phyloP scores from a whole-genome alignment of 805 yeast species.

The Teunomyces gatunensis region DNA sequence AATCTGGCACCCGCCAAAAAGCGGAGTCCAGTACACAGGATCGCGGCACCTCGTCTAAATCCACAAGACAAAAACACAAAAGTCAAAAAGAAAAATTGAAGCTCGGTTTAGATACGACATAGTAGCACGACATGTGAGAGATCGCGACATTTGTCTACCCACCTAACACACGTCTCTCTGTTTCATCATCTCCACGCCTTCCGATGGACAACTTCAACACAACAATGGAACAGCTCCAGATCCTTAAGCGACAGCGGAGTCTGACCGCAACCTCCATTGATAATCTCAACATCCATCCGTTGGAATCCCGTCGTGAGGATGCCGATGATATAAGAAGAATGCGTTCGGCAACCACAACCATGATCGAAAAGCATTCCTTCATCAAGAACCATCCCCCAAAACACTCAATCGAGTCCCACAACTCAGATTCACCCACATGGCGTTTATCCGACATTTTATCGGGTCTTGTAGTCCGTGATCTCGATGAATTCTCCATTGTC shows the following conservation, averaged over 20 bases:
- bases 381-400: not conserved
- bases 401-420: not conserved
- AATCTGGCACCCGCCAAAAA: not conserved
- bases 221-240: not conserved
- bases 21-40: too few species aligned
- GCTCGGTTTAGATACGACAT: not conserved
- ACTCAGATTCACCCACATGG: constrained; percentile 45
- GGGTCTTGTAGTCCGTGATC: constrained; percentile 46
- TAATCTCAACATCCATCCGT: constrained; percentile 9
- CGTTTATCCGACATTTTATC: constrained; percentile 60
- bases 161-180: too few species aligned
- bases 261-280: constrained; percentile 10
- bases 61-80: not conserved
- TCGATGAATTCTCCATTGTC: constrained; percentile 49
- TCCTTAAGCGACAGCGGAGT: constrained; percentile 6
- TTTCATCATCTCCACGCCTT: not conserved
- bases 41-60: not conserved
- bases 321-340: not conserved
- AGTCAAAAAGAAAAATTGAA: not conserved
- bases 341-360: constrained; percentile 2
- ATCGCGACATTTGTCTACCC: not conserved
- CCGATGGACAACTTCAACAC: not conserved
- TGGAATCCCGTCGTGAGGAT: constrained; percentile 7
- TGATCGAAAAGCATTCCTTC: not conserved
- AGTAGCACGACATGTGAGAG: not conserved